Evolutionary conservation across 345 rosid genomes (phyloP).

Genomic region (Brassica carinata): DNA sequence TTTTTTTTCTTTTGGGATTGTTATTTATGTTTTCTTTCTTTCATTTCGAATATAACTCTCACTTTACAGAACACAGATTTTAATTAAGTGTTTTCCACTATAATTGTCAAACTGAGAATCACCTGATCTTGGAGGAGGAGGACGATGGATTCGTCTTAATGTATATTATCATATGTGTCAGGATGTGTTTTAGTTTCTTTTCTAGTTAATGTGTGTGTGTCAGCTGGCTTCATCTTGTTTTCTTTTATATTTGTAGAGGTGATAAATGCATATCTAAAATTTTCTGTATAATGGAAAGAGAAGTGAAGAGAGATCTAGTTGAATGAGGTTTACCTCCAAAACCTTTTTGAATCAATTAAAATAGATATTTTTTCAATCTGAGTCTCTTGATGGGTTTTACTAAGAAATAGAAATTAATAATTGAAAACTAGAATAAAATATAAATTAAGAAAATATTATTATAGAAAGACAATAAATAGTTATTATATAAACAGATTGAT

Average conservation of each 20-base stretch:
- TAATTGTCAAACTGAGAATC: conserved; percentile 22
- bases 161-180: not conserved
- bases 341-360: not conserved
- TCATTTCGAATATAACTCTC: conserved; percentile 18
- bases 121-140: not conserved
- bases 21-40: conserved; percentile 2
- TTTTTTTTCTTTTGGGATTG: not conserved
- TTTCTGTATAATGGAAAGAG: not conserved
- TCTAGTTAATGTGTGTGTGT: not conserved
- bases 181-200: not conserved
- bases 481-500: not conserved
- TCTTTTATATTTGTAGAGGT: not conserved
- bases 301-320: not conserved
- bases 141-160: not conserved
- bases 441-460: not conserved
- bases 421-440: not conserved
- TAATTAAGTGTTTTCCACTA: conserved; percentile 9
- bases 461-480: not conserved
- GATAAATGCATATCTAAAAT: not conserved
- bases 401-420: not conserved
- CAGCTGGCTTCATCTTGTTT: not conserved
- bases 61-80: conserved; percentile 11
- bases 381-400: not conserved
- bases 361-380: not conserved
- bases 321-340: not conserved